A percentile compares a stretch with the other conserved stretches of the same genome.
Evolutionary conservation across 2,329 filamentous ascomycete genomes (phyloP).

Genomic region (Tolypocladium guangdongense): DNA sequence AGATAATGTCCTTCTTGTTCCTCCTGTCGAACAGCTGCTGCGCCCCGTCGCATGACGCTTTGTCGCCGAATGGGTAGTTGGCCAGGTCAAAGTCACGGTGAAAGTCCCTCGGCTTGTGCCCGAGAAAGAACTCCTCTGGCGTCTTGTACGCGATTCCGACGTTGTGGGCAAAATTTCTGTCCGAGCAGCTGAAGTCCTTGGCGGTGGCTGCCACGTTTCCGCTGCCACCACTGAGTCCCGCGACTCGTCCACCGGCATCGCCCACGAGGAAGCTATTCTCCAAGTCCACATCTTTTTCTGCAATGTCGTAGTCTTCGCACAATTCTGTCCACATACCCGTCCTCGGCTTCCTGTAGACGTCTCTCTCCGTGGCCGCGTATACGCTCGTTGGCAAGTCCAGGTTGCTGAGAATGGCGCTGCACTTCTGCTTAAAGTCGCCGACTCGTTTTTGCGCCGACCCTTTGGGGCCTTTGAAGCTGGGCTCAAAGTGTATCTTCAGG

Average conservation of each 20-base stretch:
- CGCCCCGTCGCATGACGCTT: conserved; percentile 14
- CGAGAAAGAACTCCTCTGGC: conserved; percentile 85
- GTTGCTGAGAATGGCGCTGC: conserved; percentile 54
- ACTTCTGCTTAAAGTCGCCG: conserved; percentile 73
- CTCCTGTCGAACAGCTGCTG: conserved; percentile 43
- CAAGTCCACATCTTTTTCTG: conserved; percentile 52
- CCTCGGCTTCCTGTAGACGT: conserved; percentile 78
- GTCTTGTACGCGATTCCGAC: conserved; percentile 71
- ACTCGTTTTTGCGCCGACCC: conserved; percentile 50
- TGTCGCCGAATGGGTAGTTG: conserved; percentile 35
- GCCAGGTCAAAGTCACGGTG: conserved; percentile 60
- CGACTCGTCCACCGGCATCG: conserved; percentile 61
- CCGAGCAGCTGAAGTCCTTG: conserved; percentile 56
- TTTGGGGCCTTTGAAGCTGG: conserved; percentile 56
- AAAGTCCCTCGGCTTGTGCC: conserved; percentile 54
- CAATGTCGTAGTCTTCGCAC: conserved; percentile 47
- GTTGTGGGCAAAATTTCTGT: conserved; percentile 77
- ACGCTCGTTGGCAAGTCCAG: conserved; percentile 68
- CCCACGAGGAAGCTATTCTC: conserved; percentile 74
- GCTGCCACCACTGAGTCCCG: conserved; percentile 18
- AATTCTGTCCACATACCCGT: conserved; percentile 74
- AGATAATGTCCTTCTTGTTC: conserved; percentile 60
- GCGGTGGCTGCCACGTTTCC: conserved; percentile 13
- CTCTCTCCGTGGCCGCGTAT: conserved; percentile 77
- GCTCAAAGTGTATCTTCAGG: conserved; percentile 60